Percentiles rank a stretch among this genome's conserved stretches.
phyloP scores from a whole-genome alignment of 257 asterid species.

The Agastache rugosa region DNA sequence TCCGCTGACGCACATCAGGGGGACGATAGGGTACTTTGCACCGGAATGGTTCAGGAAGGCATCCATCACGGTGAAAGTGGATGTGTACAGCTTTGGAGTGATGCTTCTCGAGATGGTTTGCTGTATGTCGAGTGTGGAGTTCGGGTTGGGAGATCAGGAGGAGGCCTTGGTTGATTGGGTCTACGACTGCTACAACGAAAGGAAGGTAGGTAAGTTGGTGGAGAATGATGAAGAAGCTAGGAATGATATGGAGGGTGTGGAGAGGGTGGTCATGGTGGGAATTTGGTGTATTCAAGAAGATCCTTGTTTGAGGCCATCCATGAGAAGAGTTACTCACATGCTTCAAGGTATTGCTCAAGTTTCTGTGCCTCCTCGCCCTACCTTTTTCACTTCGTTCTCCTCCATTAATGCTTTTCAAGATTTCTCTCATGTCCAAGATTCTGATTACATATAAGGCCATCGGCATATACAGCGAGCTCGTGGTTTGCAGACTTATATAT shows the following conservation, averaged over 20 bases:
- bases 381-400: neutral
- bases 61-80: constrained; percentile 47
- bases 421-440: neutral
- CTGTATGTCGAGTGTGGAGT: constrained; percentile 42
- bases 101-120: constrained; percentile 50
- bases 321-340: constrained; percentile 56
- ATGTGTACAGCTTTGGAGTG: constrained; percentile 61
- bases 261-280: constrained; percentile 53
- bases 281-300: constrained; percentile 74
- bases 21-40: constrained; percentile 47
- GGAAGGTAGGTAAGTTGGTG: constrained; percentile 37
- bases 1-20: constrained; percentile 39
- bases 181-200: constrained; percentile 44
- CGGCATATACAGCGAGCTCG: neutral
- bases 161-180: constrained; percentile 47
- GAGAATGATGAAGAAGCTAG: constrained; percentile 51
- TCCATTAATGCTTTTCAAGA: neutral
- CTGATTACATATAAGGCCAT: neutral
- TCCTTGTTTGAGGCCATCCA: constrained; percentile 55
- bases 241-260: constrained; percentile 40
- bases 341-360: constrained; percentile 64
- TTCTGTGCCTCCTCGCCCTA: constrained; percentile 48
- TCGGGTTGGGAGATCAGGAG: constrained; percentile 27
- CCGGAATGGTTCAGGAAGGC: constrained; percentile 52
- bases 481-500: neutral